Percentiles rank a stretch among this genome's conserved stretches.
These are phyloP conservation scores for Fusarium mangiferae DNA, from an alignment of 2,329 filamentous ascomycete genomes.

Conservation along the genomic window DNA sequence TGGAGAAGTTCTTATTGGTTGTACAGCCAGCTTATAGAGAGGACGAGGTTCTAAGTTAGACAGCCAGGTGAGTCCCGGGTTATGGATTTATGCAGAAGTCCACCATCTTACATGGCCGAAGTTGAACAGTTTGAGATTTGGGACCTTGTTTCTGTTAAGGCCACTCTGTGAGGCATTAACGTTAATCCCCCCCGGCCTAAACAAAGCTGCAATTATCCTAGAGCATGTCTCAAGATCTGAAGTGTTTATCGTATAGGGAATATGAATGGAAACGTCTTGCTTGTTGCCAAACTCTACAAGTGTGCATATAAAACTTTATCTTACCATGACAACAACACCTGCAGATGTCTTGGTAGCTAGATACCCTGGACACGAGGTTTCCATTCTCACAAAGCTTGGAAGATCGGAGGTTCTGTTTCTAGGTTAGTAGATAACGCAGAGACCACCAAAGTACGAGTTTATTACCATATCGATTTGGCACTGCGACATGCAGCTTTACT, in stretches of 20 bases:
- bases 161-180: neutral
- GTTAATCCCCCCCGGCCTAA: accelerated
- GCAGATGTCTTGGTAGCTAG: neutral
- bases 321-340: too few relatives aligned
- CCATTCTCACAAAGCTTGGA: neutral
- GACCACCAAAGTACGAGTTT: too few relatives aligned
- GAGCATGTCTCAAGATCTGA: neutral
- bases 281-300: neutral
- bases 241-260: too few relatives aligned
- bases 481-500: too few relatives aligned
- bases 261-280: neutral
- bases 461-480: too few relatives aligned
- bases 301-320: neutral
- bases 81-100: neutral
- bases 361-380: neutral
- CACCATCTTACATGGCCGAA: neutral
- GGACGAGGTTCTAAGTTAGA: accelerated
- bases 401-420: neutral
- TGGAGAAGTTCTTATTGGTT: neutral
- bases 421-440: neutral
- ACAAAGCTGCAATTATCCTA: neutral
- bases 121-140: neutral
- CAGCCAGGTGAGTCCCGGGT: neutral
- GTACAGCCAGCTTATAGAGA: too few relatives aligned
- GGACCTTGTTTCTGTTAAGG: neutral